These are phyloP conservation scores for Diaporthe capsici DNA, from an alignment of 2,329 filamentous ascomycete species.

Conservation along the genomic window DNA sequence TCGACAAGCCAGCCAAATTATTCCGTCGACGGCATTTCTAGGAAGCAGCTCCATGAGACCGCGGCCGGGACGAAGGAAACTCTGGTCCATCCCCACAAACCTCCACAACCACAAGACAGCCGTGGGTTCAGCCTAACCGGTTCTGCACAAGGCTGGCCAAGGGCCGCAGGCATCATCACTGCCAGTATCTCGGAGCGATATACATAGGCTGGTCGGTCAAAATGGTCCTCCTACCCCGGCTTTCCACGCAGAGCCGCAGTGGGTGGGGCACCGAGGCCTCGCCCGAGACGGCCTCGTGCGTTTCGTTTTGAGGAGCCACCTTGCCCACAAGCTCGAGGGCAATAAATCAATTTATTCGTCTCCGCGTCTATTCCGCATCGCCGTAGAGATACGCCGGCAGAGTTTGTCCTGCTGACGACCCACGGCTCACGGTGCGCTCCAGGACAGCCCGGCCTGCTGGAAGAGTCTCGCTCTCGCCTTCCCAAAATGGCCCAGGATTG, in stretches of 20 bases:
- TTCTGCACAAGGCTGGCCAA: conserved; percentile 5
- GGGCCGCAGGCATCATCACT: conserved; percentile 27
- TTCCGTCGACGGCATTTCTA: conserved; percentile 15
- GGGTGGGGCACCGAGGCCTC: not conserved
- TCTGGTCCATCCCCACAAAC: conserved; percentile 24
- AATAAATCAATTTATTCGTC: conserved; percentile 23
- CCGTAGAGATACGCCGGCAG: conserved; percentile 24
- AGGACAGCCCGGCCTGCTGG: conserved; percentile 6
- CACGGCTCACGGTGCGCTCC: not conserved
- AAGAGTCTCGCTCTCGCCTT: conserved; percentile 21
- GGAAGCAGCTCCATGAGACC: conserved; percentile 4
- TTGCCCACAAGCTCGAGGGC: conserved; percentile 20
- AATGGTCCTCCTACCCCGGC: not conserved
- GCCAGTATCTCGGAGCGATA: conserved; percentile 13
- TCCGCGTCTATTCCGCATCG: not conserved
- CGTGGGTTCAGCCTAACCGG: conserved; percentile 2
- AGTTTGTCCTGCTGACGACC: conserved; percentile 1
- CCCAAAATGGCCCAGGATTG: not conserved
- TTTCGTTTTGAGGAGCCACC: conserved; percentile 19
- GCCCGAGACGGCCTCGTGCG: conserved; percentile 22
- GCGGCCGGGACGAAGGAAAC: not conserved
- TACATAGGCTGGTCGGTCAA: not conserved
- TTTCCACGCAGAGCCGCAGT: conserved; percentile 22
- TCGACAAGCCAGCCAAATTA: conserved; percentile 7
- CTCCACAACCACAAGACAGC: conserved; percentile 21